Evolutionary conservation across 352 stramenopile genomes (phyloP).

Genomic region (Globisporangium viniferum): DNA sequence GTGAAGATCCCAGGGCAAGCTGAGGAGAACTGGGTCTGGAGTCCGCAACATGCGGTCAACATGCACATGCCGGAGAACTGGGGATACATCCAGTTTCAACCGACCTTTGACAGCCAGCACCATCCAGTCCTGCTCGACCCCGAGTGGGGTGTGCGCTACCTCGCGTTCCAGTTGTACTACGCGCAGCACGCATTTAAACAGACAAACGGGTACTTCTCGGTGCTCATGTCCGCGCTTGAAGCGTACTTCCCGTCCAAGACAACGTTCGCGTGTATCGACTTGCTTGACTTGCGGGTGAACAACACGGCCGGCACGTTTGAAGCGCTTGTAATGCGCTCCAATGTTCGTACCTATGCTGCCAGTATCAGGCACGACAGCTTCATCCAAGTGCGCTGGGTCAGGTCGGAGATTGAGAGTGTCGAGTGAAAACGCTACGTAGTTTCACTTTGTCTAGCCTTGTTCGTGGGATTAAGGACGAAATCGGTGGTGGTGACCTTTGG

Average conservation of each 20-base stretch:
- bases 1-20: slow-evolving; percentile 42
- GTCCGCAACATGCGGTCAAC: slow-evolving; percentile 70
- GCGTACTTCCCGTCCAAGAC: slow-evolving; percentile 30
- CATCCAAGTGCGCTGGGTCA: slow-evolving; percentile 3
- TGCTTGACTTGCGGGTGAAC: slow-evolving; percentile 20
- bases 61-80: slow-evolving; percentile 90
- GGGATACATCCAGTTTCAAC: slow-evolving; percentile 85
- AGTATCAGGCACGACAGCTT: slow-evolving; percentile 14
- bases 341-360: neutral
- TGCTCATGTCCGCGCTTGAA: slow-evolving; percentile 24
- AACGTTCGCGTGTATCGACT: slow-evolving; percentile 20
- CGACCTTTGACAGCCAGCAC: slow-evolving; percentile 7
- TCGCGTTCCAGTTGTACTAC: slow-evolving; percentile 68
- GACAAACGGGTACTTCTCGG: slow-evolving; percentile 27
- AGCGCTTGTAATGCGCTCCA: neutral
- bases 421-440: slow-evolving; percentile 5
- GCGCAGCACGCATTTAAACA: slow-evolving; percentile 46
- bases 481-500: too few species aligned
- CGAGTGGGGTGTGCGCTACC: slow-evolving; percentile 46
- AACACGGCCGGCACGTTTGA: slow-evolving; percentile 3
- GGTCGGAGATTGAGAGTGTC: neutral
- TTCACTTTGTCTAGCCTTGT: neutral
- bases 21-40: slow-evolving; percentile 90
- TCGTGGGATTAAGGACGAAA: neutral
- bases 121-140: slow-evolving; percentile 31